A percentile compares a stretch with the other conserved stretches of the same genome.
Conservation (phyloP, 768 basidiomycete genomes). For the Russula earlei region DNA sequence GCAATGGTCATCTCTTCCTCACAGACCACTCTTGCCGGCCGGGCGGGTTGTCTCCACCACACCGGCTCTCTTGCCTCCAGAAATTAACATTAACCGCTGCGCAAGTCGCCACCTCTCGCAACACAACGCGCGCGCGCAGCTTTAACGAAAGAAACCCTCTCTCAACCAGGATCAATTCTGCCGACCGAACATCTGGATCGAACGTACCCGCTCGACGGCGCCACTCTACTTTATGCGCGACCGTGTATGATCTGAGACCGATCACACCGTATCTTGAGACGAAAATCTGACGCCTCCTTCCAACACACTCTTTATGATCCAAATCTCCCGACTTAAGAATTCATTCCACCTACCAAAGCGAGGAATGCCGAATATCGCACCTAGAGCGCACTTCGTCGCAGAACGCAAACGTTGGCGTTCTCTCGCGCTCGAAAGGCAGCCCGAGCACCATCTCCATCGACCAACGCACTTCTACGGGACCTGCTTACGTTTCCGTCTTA, state of each 20-base stretch:
- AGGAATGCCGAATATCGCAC: conserved; percentile 9
- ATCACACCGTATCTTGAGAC: conserved; percentile 15
- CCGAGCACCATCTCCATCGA: neutral
- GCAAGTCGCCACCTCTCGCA: no score
- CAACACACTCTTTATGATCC: neutral
- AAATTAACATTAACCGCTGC: no score
- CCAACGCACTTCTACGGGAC: conserved; percentile 3
- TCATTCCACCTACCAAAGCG: conserved; percentile 5
- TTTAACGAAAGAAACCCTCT: no score
- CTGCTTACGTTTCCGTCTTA: conserved; percentile 8
- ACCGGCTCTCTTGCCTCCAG: no score
- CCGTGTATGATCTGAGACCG: conserved; percentile 7
- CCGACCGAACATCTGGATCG: conserved; percentile 4
- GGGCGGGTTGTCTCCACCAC: no score
- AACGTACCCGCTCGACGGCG: conserved; percentile 12
- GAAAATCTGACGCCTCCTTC: conserved; percentile 10
- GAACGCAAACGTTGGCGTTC: neutral
- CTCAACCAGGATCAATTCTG: neutral
- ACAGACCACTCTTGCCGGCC: conserved; percentile 10
- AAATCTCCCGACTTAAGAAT: conserved; percentile 15
- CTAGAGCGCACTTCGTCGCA: conserved; percentile 11
- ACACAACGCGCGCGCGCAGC: no score
- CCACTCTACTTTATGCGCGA: neutral
- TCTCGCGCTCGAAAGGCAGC: neutral
- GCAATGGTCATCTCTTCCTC: conserved; percentile 13